These are phyloP conservation scores for Boletus patriciae DNA, from an alignment of 768 basidiomycete species.

Conservation along the genomic window DNA sequence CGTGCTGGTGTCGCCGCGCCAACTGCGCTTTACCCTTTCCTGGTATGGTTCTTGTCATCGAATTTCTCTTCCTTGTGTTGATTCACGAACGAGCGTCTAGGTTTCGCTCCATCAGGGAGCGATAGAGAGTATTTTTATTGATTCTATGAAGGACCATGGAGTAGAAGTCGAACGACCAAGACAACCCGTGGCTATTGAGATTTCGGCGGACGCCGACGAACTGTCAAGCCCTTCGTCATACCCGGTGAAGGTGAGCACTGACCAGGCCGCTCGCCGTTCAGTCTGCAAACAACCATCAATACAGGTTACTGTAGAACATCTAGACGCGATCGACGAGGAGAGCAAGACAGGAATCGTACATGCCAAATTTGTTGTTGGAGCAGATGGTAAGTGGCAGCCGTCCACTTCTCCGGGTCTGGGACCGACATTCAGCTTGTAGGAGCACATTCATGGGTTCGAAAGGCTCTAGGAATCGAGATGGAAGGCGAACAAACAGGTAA, in stretches of 20 bases:
- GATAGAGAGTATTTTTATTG: constrained; percentile 43
- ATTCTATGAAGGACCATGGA: constrained; percentile 36
- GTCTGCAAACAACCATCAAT: not conserved
- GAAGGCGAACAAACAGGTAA: constrained; percentile 47
- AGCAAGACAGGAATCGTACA: constrained; percentile 32
- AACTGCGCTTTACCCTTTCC: constrained; percentile 69
- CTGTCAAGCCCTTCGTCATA: constrained; percentile 33
- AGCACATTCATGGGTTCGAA: constrained; percentile 50
- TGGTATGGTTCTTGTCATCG: constrained; percentile 39
- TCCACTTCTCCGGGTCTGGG: not conserved
- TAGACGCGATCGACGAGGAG: constrained; percentile 30
- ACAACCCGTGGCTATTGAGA: constrained; percentile 31
- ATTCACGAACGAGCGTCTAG: constrained; percentile 12
- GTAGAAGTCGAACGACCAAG: constrained; percentile 39
- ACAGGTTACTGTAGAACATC: constrained; percentile 28
- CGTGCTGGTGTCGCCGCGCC: constrained; percentile 63
- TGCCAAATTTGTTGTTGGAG: constrained; percentile 38
- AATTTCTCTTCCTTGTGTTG: not conserved
- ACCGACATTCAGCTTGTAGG: constrained; percentile 21
- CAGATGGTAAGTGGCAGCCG: constrained; percentile 30
- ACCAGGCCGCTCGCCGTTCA: not conserved
- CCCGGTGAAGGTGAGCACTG: constrained; percentile 30
- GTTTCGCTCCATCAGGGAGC: constrained; percentile 41
- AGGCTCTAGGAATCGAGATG: constrained; percentile 44
- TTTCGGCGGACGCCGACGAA: constrained; percentile 38